Base-by-base conservation (phyloP, 2,329 filamentous ascomycete species). In the Talaromyces pinophilus region DNA sequence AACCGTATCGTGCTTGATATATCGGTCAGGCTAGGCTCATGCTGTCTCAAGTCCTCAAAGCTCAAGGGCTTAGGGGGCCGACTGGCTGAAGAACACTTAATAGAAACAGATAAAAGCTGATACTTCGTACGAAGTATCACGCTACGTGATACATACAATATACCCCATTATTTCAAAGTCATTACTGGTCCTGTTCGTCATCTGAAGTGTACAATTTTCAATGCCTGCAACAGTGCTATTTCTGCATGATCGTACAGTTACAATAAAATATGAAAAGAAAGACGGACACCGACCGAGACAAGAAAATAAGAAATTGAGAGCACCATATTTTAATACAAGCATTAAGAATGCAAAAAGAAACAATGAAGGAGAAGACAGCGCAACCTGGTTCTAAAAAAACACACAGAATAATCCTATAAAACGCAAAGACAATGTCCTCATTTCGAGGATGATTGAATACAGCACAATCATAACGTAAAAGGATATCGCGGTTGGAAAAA, bases 221-320 rank as follows among this genome's bases (percentile, higher is more conserved):
- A 57, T 57, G 30, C 30, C 30, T 57, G 52, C 54, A 38, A 57
- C 8, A 38, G 30, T 38, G 54, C 54, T 38, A 57, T 38, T 57
- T 38, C 60, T 69, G 66, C 59, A 64, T 66, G 60, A 67, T 67
- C 63, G 60, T 68, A 66, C 67, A 67, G 55, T 67, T 67, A 68
- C 66, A 68, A 55, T 38, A n/a, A 46, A 13, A 46, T 28, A 46
- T 60, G 40, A 48, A 50, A 33, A 67, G 46, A 55, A 28, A 63
- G 54, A 59, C 54, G 33, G 60, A 70, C 69, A 57, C 60, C 64
- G 67, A 69, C 70, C 13, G 60, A 64, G 42, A 55, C 63, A 54
- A 46, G 42, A 65, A 57, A 46, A 63, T 28, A 67, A 67, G 30
- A 33, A 55, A 59, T 57, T 25, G 33, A 40, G 19, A 60, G 42